phyloP scores from a whole-genome alignment of 2,329 filamentous ascomycete genomes.

The Cercospora nicotianae region DNA sequence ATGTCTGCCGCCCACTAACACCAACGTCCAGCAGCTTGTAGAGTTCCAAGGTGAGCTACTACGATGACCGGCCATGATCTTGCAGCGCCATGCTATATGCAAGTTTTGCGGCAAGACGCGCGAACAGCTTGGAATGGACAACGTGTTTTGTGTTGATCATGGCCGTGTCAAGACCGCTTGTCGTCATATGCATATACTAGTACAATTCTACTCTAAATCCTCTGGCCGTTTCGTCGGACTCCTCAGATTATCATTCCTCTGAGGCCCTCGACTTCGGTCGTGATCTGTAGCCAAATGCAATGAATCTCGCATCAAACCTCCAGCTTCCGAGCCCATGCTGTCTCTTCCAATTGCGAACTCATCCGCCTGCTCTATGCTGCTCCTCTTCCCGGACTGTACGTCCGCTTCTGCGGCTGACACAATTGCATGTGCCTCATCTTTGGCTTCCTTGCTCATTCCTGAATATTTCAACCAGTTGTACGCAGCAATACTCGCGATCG shows the following conservation, averaged over 20 bases:
- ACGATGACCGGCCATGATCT: too few relatives aligned
- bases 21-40: not conserved
- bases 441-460: conserved; percentile 80
- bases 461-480: conserved; percentile 96
- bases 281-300: conserved; percentile 21
- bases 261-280: conserved; percentile 14
- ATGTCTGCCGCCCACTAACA: not conserved
- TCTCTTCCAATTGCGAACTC: conserved; percentile 24
- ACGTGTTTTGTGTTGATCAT: not conserved
- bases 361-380: conserved; percentile 17
- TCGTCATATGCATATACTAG: not conserved
- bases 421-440: conserved; percentile 47
- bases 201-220: conserved; percentile 42
- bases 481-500: conserved; percentile 74
- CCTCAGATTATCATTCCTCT: conserved; percentile 16
- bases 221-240: conserved; percentile 50
- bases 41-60: not conserved
- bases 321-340: conserved; percentile 35
- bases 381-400: conserved; percentile 11
- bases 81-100: not conserved
- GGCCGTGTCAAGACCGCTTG: not conserved
- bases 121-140: too few relatives aligned
- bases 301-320: conserved; percentile 28
- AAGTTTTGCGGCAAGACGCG: not conserved
- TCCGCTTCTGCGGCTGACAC: conserved; percentile 41